Evolutionary conservation across 192 early-diverging fungal species (phyloP).

Genomic region (Coemansia guatemalensis): DNA sequence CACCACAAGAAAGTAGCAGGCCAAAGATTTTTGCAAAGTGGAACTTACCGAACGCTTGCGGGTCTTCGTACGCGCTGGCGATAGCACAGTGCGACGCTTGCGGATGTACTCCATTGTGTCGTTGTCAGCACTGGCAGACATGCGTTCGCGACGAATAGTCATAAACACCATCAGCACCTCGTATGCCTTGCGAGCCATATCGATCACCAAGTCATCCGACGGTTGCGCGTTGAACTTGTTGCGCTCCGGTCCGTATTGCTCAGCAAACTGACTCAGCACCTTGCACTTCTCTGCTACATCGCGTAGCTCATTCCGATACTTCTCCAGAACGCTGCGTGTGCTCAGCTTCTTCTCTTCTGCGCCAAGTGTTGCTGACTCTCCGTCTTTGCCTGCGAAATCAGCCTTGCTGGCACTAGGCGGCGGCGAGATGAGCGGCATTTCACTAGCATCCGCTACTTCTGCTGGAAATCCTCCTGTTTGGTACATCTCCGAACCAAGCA

Average conservation of each 20-base stretch:
- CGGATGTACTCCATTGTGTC: conserved; percentile 59
- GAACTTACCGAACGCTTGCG: conserved; percentile 55
- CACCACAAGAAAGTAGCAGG: background rate
- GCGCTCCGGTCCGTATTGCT: conserved; percentile 51
- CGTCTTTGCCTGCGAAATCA: conserved; percentile 1
- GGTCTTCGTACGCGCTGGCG: conserved; percentile 39
- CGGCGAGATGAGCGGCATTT: conserved; percentile 5
- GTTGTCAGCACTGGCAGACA: conserved; percentile 47
- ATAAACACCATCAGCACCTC: conserved; percentile 56
- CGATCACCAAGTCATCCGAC: conserved; percentile 53
- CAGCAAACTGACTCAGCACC: conserved; percentile 49
- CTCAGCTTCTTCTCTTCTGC: conserved; percentile 12
- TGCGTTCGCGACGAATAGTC: conserved; percentile 52
- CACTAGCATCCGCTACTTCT: background rate
- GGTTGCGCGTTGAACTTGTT: conserved; percentile 55
- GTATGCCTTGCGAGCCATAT: conserved; percentile 56
- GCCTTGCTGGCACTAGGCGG: conserved; percentile 7
- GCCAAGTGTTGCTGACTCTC: background rate
- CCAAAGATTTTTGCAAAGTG: background rate
- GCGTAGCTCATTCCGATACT: conserved; percentile 45
- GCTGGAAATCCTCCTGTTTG: background rate
- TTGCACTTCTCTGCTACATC: conserved; percentile 53
- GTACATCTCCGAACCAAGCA: background rate
- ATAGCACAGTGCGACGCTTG: conserved; percentile 55
- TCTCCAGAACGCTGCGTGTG: conserved; percentile 35